These are phyloP conservation scores for Kuraishia molischiana DNA, from an alignment of 805 yeast species.

Conservation along the genomic window DNA sequence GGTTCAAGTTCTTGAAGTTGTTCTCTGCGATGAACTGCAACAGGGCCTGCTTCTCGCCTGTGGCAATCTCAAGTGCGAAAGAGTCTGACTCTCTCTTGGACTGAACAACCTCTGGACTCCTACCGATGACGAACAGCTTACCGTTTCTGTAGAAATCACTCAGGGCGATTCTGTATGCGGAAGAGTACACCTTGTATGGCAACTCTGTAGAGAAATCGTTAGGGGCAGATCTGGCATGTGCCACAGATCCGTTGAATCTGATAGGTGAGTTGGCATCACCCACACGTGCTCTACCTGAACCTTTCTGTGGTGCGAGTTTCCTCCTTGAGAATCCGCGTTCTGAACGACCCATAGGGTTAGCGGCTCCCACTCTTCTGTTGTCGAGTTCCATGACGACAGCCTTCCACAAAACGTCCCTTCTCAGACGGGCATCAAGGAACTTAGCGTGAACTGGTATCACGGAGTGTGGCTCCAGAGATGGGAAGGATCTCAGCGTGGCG, in stretches of 20 bases:
- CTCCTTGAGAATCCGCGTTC: conserved; percentile 79
- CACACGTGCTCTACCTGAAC: conserved; percentile 88
- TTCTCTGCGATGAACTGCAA: conserved; percentile 33
- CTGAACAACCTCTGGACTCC: conserved; percentile 14
- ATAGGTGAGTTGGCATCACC: conserved; percentile 96
- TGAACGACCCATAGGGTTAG: conserved; percentile 78
- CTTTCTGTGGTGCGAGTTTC: conserved; percentile 84
- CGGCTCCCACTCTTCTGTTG: conserved; percentile 78
- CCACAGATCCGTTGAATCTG: conserved; percentile 82
- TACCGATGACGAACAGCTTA: conserved; percentile 61
- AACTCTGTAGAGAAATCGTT: conserved; percentile 77
- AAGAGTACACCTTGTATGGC: conserved; percentile 61
- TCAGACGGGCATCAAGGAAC: conserved; percentile 64
- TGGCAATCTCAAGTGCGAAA: conserved; percentile 15
- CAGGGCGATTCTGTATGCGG: conserved; percentile 75
- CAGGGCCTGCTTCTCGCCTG: conserved; percentile 19
- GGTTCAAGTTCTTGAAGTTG: conserved; percentile 36
- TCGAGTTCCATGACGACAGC: conserved; percentile 93
- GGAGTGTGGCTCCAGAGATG: conserved; percentile 78
- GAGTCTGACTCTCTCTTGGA: conserved; percentile 14
- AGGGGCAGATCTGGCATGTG: conserved; percentile 85
- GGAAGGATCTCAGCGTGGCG: conserved; percentile 74
- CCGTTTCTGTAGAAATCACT: conserved; percentile 75
- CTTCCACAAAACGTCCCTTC: conserved; percentile 90
- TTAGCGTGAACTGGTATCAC: conserved; percentile 67